A percentile compares a stretch with the other conserved stretches of the same genome.
phyloP scores from a whole-genome alignment of 2,329 filamentous ascomycete species.

The Aspergillus sojae region DNA sequence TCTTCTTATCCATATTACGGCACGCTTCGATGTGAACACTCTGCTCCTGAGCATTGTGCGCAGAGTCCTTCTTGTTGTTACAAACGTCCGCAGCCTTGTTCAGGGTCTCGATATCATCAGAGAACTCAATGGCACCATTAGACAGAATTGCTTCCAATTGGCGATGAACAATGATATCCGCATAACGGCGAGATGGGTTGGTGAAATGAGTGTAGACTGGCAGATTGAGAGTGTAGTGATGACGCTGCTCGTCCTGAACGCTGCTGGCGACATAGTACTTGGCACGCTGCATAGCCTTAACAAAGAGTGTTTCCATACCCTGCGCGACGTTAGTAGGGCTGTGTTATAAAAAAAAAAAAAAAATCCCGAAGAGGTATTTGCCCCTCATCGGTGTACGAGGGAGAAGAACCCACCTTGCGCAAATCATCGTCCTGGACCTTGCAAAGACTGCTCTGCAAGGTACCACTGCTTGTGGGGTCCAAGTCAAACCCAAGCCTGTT shows the following conservation, averaged over 20 bases:
- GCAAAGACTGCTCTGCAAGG: constrained; percentile 92
- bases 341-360: not conserved
- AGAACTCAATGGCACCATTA: constrained; percentile 79
- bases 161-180: constrained; percentile 92
- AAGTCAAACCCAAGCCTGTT: constrained; percentile 85
- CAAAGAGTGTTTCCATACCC: constrained; percentile 92
- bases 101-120: constrained; percentile 82
- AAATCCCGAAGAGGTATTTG: not conserved
- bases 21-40: constrained; percentile 98
- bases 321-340: constrained; percentile 21
- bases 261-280: constrained; percentile 92
- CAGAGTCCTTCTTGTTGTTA: constrained; percentile 99
- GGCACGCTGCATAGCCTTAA: constrained; percentile 94
- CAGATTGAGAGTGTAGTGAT: constrained; percentile 90
- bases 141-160: constrained; percentile 88
- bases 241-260: constrained; percentile 72
- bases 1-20: constrained; percentile 90
- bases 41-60: constrained; percentile 96
- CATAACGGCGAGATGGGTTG: constrained; percentile 89
- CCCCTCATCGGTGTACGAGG: not conserved
- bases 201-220: constrained; percentile 98
- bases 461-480: constrained; percentile 84
- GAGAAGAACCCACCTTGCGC: constrained; percentile 64
- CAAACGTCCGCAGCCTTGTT: constrained; percentile 92
- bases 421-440: constrained; percentile 85